Conservation (phyloP, 139 green algal species). For the Desmodesmus armatus region DNA sequence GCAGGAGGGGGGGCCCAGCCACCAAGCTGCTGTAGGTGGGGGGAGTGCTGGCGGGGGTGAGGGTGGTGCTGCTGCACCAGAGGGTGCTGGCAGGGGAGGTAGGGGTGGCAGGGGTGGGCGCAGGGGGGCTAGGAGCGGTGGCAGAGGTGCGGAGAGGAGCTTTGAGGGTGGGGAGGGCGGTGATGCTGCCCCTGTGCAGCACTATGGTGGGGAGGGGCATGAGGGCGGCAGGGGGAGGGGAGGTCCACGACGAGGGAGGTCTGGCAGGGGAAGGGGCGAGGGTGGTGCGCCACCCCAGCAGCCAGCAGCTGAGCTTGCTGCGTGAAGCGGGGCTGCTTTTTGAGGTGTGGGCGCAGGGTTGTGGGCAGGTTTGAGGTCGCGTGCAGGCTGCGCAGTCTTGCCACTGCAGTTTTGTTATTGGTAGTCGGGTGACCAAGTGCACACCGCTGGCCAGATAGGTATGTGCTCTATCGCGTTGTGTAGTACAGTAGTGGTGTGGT, state of each 20-base stretch:
- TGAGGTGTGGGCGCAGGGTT: too few relatives aligned
- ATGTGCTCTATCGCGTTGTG: background rate
- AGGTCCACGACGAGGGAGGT: too few relatives aligned
- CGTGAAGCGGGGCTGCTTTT: too few relatives aligned
- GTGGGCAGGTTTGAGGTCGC: background rate
- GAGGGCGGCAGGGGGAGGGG: too few relatives aligned
- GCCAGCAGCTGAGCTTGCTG: too few relatives aligned
- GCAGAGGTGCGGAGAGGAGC: background rate
- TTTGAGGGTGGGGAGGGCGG: background rate
- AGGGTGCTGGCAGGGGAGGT: background rate
- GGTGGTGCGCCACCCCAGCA: too few relatives aligned
- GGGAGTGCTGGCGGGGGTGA: background rate
- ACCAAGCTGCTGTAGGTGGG: too few relatives aligned
- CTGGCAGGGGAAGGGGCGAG: too few relatives aligned
- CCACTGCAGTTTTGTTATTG: too few relatives aligned
- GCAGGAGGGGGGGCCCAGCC: too few relatives aligned
- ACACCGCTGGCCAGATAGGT: background rate
- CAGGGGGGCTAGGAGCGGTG: conserved; percentile 19
- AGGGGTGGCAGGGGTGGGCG: conserved; percentile 6
- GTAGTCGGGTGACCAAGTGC: background rate
- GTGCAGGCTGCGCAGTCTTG: background rate
- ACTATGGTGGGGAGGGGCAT: too few relatives aligned
- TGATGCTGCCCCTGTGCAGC: background rate
- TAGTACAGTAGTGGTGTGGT: background rate
- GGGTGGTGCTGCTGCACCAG: background rate